Percentiles rank a stretch among this genome's conserved stretches.
Evolutionary conservation across 1,284 basidiomycete species (phyloP).

Genomic region (Ustilago curta): DNA sequence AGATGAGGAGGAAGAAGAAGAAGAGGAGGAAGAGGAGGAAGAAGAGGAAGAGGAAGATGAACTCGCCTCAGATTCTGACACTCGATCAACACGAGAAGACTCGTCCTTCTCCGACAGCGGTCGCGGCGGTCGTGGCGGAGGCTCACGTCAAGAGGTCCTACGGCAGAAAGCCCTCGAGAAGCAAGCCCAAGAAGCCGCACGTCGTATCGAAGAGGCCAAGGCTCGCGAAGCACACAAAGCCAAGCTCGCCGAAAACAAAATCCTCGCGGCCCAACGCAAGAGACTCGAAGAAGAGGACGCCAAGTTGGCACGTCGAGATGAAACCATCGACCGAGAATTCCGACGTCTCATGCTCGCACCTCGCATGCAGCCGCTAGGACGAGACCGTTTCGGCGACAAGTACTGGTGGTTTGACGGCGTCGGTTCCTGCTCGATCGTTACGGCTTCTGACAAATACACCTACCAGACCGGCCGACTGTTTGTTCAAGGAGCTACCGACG

Average conservation of each 20-base stretch:
- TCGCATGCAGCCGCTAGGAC: constrained; percentile 86
- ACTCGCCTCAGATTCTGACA: constrained; percentile 42
- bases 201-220: constrained; percentile 38
- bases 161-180: constrained; percentile 64
- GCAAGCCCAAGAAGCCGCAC: constrained; percentile 52
- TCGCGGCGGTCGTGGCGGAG: constrained; percentile 6
- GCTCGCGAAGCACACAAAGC: constrained; percentile 54
- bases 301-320: constrained; percentile 81
- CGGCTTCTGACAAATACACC: constrained; percentile 68
- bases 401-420: constrained; percentile 99
- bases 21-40: constrained; percentile 38
- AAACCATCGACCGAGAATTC: constrained; percentile 91
- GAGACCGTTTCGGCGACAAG: constrained; percentile 91
- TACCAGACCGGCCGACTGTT: constrained; percentile 91
- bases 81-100: constrained; percentile 49
- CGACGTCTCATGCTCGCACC: constrained; percentile 84
- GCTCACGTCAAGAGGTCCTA: constrained; percentile 60
- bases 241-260: constrained; percentile 57
- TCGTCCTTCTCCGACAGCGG: constrained; percentile 43
- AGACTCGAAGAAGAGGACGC: constrained; percentile 79
- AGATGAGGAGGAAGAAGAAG: constrained; percentile 8
- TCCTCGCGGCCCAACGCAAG: constrained; percentile 53
- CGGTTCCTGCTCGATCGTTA: constrained; percentile 81
- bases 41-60: constrained; percentile 57
- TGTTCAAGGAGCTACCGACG: constrained; percentile 85